Evolutionary conservation across 306 rosid species (phyloP).

Genomic region (Fragaria ananassa): DNA sequence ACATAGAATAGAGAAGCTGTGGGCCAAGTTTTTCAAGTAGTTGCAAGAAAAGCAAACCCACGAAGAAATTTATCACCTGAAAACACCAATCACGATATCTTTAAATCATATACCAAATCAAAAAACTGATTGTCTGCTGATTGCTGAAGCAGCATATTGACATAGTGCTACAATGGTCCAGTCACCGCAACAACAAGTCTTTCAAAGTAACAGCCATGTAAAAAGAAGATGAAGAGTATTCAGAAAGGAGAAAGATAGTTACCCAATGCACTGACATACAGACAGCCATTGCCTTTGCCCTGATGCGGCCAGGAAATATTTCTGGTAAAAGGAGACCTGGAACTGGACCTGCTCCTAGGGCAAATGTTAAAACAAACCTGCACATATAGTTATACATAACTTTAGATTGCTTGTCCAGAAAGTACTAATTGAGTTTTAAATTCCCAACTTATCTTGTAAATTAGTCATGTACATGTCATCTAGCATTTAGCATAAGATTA

Average conservation of each 20-base stretch:
- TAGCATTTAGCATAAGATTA: neutral
- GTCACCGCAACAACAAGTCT: neutral
- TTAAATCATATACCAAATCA: slow-evolving; percentile 5
- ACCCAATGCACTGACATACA: slow-evolving; percentile 99
- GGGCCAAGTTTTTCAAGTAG: slow-evolving; percentile 80
- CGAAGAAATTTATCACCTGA: slow-evolving; percentile 93
- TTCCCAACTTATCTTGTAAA: neutral
- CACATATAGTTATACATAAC: slow-evolving; percentile 20
- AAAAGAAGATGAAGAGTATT: neutral
- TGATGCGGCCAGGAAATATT: slow-evolving; percentile 80
- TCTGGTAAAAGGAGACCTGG: slow-evolving; percentile 93
- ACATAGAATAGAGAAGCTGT: slow-evolving; percentile 69
- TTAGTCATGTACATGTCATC: neutral
- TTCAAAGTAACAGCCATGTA: slow-evolving; percentile 6
- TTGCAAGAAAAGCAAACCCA: slow-evolving; percentile 84
- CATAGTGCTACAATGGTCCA: neutral
- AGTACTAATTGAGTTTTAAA: neutral
- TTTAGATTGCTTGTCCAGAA: slow-evolving; percentile 10
- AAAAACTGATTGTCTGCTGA: neutral
- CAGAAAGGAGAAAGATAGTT: slow-evolving; percentile 34
- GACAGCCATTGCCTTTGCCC: slow-evolving; percentile 95
- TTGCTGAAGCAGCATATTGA: neutral
- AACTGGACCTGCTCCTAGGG: slow-evolving; percentile 98
- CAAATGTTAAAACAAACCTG: slow-evolving; percentile 92
- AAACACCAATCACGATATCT: slow-evolving; percentile 17